Evolutionary conservation across 2,329 filamentous ascomycete genomes (phyloP), one percentile per base, ranked within the genome.

Genomic region (Fusarium sp.): DNA sequence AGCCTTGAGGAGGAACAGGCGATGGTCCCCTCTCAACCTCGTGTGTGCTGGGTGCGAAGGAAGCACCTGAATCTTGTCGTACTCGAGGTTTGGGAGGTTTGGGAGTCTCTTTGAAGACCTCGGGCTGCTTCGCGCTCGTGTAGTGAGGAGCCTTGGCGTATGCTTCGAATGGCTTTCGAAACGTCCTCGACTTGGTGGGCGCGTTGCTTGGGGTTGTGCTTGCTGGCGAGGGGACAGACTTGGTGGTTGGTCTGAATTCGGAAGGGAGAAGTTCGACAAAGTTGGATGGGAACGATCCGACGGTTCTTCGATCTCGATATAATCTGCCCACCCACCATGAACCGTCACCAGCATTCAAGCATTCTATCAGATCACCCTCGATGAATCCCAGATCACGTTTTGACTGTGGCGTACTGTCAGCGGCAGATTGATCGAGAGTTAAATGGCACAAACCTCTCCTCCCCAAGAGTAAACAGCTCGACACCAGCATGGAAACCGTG

Each of bases 321-420:
- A 99, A 85, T 73, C 96, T 91, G 57, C 97, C 97, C 85, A 95
- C 98, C 97, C 97, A 99, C 97, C 97, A 99, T 56, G 94, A 95
- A 62, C 97, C 97, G 85, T 99, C 97, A 73, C 97, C 97, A 22
- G 97, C 97, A 82, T 99, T 99, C 63, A 99, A 88, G 80, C 96
- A 98, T 89, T 99, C 97, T 82, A 99, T 99, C 76, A 99, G 85
- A 84, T 99, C 97, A 73, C 97, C 97, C 84, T 99, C 97, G 77
- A 99, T 93, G 84, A 99, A 99, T 17, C 97, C 97, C 67, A 99
- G 89, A 81, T 99, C 97, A 82, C 93, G 92, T 86, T 97, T 97
- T 27, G 93, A 96, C 92, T 93, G 69, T 58, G 17, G n/a, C 47
- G 17, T 37, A 22, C 30, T 32, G 70, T 81, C 65, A 81, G 80